Percentiles rank a stretch among this genome's conserved stretches.
Conservation (phyloP, 2,329 filamentous ascomycete genomes). For the Aspergillus sp. region DNA sequence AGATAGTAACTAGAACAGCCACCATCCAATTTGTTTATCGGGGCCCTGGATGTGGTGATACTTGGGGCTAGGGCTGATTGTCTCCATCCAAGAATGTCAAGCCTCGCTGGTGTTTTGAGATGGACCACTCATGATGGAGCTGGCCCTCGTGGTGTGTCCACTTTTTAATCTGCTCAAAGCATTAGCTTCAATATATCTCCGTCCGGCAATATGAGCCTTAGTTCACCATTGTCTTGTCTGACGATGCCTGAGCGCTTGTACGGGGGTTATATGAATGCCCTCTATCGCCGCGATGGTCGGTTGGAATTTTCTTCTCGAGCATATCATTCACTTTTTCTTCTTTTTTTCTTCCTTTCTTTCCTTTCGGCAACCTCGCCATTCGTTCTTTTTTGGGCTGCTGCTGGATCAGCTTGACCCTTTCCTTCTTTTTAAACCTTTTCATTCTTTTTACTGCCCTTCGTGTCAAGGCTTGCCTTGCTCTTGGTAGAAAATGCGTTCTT, state of each 20-base stretch:
- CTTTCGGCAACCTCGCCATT: slow-evolving; percentile 1
- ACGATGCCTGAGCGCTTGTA: too few species aligned
- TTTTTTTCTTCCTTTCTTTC: background rate
- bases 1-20: too few species aligned
- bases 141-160: slow-evolving; percentile 4
- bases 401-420: slow-evolving; percentile 9
- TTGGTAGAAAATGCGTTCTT: slow-evolving; percentile 8
- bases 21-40: too few species aligned
- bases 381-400: slow-evolving; percentile 8
- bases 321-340: background rate
- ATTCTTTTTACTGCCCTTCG: slow-evolving; percentile 3
- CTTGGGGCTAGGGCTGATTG: too few species aligned
- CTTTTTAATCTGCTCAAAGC: slow-evolving; percentile 10
- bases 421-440: slow-evolving; percentile 1
- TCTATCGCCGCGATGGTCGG: too few species aligned
- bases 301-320: background rate
- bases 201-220: slow-evolving; percentile 5
- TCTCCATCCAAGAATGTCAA: too few species aligned
- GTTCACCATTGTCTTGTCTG: background rate
- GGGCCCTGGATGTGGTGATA: too few species aligned
- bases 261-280: too few species aligned
- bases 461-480: background rate
- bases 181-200: slow-evolving; percentile 5
- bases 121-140: background rate
- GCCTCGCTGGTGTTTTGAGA: background rate